Evolutionary conservation across 768 basidiomycete species (phyloP).

Genomic region (Amanita inopinata): DNA sequence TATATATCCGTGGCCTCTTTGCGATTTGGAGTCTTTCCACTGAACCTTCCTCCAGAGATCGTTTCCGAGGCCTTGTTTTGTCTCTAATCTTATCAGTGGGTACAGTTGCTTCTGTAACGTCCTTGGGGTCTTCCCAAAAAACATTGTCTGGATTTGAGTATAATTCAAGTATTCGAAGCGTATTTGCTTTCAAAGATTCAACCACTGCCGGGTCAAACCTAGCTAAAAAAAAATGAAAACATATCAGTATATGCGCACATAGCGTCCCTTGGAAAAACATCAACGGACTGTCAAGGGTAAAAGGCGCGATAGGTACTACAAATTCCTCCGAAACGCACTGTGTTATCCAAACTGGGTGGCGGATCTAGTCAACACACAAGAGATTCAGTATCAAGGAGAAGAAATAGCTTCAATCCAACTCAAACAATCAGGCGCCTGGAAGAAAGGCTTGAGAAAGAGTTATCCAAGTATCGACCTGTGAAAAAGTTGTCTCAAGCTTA

Average conservation of each 20-base stretch:
- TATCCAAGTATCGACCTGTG: not conserved
- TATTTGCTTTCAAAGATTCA: not conserved
- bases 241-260: not conserved
- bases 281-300: constrained; percentile 26
- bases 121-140: not conserved
- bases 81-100: not conserved
- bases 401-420: not conserved
- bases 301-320: constrained; percentile 26
- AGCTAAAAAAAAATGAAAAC: not conserved
- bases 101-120: not conserved
- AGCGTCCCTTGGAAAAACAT: not conserved
- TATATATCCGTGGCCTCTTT: constrained; percentile 1
- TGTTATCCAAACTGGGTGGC: constrained; percentile 28
- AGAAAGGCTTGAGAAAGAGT: constrained; percentile 1
- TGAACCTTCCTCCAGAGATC: not conserved
- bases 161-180: not conserved
- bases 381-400: not conserved
- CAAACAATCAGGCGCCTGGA: constrained; percentile 6
- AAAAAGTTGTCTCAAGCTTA: constrained; percentile 13
- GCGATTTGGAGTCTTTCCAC: not conserved
- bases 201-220: not conserved
- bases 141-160: not conserved
- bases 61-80: not conserved
- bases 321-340: constrained; percentile 23
- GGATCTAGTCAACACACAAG: constrained; percentile 17